Evolutionary conservation across 441 rosid genomes (phyloP), one percentile per base, ranked within the genome.

Genomic region (Jatropha podagrica): DNA sequence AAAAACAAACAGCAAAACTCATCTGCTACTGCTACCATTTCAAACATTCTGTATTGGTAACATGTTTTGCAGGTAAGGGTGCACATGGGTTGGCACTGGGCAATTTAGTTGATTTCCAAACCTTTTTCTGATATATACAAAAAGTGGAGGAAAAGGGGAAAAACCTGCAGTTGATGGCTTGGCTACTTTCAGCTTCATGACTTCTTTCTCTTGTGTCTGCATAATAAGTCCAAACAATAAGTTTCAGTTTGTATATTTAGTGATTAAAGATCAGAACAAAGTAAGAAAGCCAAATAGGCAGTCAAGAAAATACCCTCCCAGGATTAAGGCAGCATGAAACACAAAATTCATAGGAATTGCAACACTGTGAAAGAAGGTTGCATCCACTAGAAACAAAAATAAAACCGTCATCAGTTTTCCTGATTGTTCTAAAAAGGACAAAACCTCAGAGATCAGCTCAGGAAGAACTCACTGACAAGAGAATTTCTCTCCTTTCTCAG

Each of bases 281-380:
- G 6, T 1, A 65, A 48, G 32, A 60, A 11, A 77, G 32, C 44
- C 23, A 65, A 74, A 70, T 37, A 59, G 77, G 62, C 15, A 59
- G 67, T 67, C 4, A 64, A 71, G 68, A 77, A 59, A 76, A 75
- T 91, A 95, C 98, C 88, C 82, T 83, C 76, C 88, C 78, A 60
- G 98, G 98, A 79, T 88, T 81, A 69, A 88, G 85, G 80, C 99
- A 92, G 88, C 99, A 96, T 37, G 99, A 90, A 80, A 96, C 98
- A 66, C 98, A 95, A 83, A 74, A 92, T 56, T 93, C 99, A 81
- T 95, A 93, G 68, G 98, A 89, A 81, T 82, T 88, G 78, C 99
- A 96, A 74, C 98, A 96, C 79, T 87, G 90, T 27, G 97, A 88
- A 80, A 87, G 86, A 72, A 90, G 84, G 77, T 87, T 89, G 87